Percentiles rank a stretch among this genome's conserved stretches.
Conservation (phyloP, 306 rosid genomes). For the Malus sylvestris region DNA sequence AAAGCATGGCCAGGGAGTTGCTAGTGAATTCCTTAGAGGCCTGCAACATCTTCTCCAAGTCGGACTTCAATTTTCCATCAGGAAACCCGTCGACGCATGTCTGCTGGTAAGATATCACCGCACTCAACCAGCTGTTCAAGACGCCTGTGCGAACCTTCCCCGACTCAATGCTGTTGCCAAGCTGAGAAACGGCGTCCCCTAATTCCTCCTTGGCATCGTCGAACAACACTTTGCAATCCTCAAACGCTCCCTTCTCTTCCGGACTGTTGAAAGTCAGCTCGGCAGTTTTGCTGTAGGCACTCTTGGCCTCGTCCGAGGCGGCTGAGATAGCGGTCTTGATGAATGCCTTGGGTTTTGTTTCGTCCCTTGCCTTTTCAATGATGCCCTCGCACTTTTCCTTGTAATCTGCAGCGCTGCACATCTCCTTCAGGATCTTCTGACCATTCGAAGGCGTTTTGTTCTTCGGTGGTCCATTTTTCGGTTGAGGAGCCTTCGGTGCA, state of each 20-base stretch:
- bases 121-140: constrained; percentile 76
- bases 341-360: constrained; percentile 45
- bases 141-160: constrained; percentile 24
- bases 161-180: background rate
- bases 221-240: constrained; percentile 55
- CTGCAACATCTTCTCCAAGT: constrained; percentile 24
- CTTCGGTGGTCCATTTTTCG: background rate
- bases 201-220: constrained; percentile 50
- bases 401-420: constrained; percentile 50
- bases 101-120: constrained; percentile 66
- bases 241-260: constrained; percentile 51
- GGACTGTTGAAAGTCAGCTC: constrained; percentile 24
- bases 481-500: background rate
- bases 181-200: constrained; percentile 14
- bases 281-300: constrained; percentile 28
- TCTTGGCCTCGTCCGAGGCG: constrained; percentile 30
- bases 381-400: constrained; percentile 45
- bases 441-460: background rate
- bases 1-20: constrained; percentile 65
- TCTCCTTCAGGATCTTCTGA: constrained; percentile 23
- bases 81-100: constrained; percentile 76
- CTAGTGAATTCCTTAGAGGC: constrained; percentile 49
- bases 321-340: constrained; percentile 35
- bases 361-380: constrained; percentile 21
- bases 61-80: constrained; percentile 41